phyloP scores from a whole-genome alignment of 2,329 filamentous ascomycete genomes.

The Phialemonium atrogriseum region DNA sequence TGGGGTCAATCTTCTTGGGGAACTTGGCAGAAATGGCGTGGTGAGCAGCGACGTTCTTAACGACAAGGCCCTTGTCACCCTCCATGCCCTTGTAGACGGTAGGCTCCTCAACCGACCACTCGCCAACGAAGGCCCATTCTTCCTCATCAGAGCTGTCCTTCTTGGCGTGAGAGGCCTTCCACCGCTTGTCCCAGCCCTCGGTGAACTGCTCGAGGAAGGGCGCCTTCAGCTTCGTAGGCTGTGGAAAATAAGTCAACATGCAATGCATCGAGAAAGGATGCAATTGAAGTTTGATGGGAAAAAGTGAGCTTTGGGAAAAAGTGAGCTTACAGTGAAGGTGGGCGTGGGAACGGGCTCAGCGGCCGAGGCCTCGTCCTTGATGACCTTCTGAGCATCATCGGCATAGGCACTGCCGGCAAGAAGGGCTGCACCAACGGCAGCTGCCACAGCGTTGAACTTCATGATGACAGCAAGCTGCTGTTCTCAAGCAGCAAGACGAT shows the following conservation, averaged over 20 bases:
- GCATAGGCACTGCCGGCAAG: constrained; percentile 62
- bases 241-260: constrained; percentile 11
- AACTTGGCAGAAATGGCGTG: constrained; percentile 99
- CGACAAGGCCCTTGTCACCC: constrained; percentile 91
- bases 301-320: constrained; percentile 7
- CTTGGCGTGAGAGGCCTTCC: constrained; percentile 94
- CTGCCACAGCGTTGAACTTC: constrained; percentile 76
- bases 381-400: constrained; percentile 54
- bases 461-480: constrained; percentile 43
- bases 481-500: constrained; percentile 8
- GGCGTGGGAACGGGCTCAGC: constrained; percentile 53
- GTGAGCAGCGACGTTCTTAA: constrained; percentile 97
- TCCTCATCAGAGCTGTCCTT: constrained; percentile 82
- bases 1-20: constrained; percentile 92
- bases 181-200: constrained; percentile 87
- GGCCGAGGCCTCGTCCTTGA: constrained; percentile 37
- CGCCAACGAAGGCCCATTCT: constrained; percentile 95
- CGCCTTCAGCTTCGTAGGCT: constrained; percentile 85
- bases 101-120: constrained; percentile 96
- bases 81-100: constrained; percentile 82
- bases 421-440: constrained; percentile 66
- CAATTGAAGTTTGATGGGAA: constrained; percentile 4
- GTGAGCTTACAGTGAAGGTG: constrained; percentile 70
- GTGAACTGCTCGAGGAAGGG: constrained; percentile 98
- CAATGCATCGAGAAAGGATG: neutral